phyloP scores from a whole-genome alignment of 129 eudicot species.

The Tanacetum coccineum region DNA sequence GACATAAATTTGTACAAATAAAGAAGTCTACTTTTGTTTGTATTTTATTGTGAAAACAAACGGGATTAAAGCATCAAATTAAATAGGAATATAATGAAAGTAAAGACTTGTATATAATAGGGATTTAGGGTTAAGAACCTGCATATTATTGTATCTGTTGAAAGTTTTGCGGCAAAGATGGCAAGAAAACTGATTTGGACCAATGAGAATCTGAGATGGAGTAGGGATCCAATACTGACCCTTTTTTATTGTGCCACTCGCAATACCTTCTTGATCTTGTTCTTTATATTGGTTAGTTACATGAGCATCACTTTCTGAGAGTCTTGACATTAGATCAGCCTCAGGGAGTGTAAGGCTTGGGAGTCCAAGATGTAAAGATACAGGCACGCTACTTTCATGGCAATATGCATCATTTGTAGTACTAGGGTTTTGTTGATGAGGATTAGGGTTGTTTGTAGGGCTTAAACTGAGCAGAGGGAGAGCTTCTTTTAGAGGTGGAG shows the following conservation, averaged over 20 bases:
- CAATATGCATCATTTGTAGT: slow-evolving; percentile 7
- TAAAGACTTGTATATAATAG: background rate
- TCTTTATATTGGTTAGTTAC: slow-evolving; percentile 7
- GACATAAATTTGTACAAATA: slow-evolving; percentile 12
- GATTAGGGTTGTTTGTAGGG: slow-evolving; percentile 8
- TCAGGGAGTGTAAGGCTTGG: slow-evolving; percentile 39
- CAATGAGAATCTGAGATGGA: slow-evolving; percentile 59
- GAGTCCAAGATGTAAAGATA: slow-evolving; percentile 53
- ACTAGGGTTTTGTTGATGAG: slow-evolving; percentile 14
- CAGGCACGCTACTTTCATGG: slow-evolving; percentile 30
- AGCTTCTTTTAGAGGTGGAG: slow-evolving; percentile 42
- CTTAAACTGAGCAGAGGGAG: slow-evolving; percentile 55
- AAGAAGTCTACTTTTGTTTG: slow-evolving; percentile 10
- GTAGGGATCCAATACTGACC: slow-evolving; percentile 66
- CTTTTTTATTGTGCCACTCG: slow-evolving; percentile 23
- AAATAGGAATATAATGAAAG: background rate
- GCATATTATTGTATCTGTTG: slow-evolving; percentile 68
- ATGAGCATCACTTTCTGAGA: background rate
- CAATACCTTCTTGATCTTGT: slow-evolving; percentile 18
- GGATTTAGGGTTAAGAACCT: slow-evolving; percentile 28
- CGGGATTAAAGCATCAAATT: background rate
- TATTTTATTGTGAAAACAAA: background rate
- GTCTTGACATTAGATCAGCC: slow-evolving; percentile 19
- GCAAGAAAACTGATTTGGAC: slow-evolving; percentile 68
- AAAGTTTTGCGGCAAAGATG: slow-evolving; percentile 61